Percentiles rank a stretch among this genome's conserved stretches.
Conservation (phyloP, 225 moss, liverwort and hornwort species). For the Antitrichia curtipendula region DNA sequence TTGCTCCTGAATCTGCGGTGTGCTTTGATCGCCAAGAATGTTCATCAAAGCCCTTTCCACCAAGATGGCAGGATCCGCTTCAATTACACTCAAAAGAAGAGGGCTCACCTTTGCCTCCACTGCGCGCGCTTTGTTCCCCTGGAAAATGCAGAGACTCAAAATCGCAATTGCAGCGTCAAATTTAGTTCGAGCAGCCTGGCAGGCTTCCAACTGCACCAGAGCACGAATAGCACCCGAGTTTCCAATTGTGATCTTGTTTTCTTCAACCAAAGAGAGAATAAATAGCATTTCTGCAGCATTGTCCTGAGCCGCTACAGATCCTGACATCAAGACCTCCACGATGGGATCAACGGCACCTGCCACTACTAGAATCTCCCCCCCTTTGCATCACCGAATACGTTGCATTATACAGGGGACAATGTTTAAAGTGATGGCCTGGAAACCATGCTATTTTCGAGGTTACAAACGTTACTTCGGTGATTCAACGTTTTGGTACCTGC, state of each 20-base stretch:
- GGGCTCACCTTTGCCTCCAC: not conserved
- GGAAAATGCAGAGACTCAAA: slow-evolving; percentile 59
- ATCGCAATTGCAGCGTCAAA: slow-evolving; percentile 57
- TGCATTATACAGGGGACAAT: too few relatives aligned
- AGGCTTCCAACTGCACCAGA: slow-evolving; percentile 29
- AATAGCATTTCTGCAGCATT: slow-evolving; percentile 73
- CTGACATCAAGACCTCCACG: slow-evolving; percentile 47
- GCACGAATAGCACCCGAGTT: slow-evolving; percentile 52
- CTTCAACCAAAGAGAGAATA: slow-evolving; percentile 57
- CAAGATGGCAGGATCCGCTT: not conserved
- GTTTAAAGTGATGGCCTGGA: too few relatives aligned
- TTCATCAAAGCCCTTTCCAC: not conserved
- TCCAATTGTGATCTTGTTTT: slow-evolving; percentile 63
- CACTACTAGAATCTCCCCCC: too few relatives aligned
- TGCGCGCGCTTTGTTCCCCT: slow-evolving; percentile 39
- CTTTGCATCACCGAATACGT: too few relatives aligned
- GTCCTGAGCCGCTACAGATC: slow-evolving; percentile 59
- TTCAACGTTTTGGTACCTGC: too few relatives aligned
- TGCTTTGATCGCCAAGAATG: not conserved
- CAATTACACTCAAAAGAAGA: rapidly evolving
- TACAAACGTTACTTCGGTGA: too few relatives aligned
- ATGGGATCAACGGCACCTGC: slow-evolving; percentile 66
- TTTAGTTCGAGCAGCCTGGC: slow-evolving; percentile 27
- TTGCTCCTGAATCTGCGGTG: not conserved
- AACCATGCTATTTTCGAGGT: too few relatives aligned